Conservation (phyloP, 495 filamentous ascomycete species). For the Neurospora cerealis region DNA sequence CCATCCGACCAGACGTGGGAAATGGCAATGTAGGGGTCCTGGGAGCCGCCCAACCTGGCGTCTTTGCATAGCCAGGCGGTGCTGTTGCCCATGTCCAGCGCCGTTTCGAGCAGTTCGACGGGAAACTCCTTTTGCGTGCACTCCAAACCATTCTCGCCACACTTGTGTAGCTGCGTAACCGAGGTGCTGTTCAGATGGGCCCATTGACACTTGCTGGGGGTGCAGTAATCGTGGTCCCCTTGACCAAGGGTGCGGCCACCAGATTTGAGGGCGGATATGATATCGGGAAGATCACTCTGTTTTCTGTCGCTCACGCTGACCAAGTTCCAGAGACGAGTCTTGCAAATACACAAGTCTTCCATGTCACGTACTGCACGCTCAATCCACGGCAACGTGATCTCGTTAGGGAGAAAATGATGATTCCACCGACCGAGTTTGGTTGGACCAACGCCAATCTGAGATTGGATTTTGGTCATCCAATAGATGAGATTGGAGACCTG, state of each 20-base stretch:
- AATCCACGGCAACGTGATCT: not conserved
- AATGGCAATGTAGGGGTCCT: constrained; percentile 8
- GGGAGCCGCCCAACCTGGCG: not conserved
- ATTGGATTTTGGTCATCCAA: constrained; percentile 2
- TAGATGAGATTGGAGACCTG: not conserved
- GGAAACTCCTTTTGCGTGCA: not conserved
- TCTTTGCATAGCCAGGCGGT: not conserved
- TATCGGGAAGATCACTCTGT: not conserved
- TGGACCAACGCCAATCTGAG: not conserved
- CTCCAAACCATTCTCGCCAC: too few relatives aligned
- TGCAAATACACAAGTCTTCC: not conserved
- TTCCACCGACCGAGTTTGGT: not conserved
- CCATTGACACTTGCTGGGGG: not conserved
- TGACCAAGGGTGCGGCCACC: not conserved
- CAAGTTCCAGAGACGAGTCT: not conserved
- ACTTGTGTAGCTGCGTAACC: not conserved
- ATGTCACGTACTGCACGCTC: not conserved
- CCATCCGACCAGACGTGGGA: constrained; percentile 18
- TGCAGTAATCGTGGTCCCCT: not conserved
- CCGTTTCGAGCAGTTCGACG: not conserved
- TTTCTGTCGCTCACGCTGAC: not conserved
- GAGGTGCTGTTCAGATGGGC: not conserved
- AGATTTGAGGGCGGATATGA: not conserved
- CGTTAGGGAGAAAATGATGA: not conserved
- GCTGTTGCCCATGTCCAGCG: not conserved